phyloP scores from a whole-genome alignment of 2,329 filamentous ascomycete species.

The Phialophora expanda region DNA sequence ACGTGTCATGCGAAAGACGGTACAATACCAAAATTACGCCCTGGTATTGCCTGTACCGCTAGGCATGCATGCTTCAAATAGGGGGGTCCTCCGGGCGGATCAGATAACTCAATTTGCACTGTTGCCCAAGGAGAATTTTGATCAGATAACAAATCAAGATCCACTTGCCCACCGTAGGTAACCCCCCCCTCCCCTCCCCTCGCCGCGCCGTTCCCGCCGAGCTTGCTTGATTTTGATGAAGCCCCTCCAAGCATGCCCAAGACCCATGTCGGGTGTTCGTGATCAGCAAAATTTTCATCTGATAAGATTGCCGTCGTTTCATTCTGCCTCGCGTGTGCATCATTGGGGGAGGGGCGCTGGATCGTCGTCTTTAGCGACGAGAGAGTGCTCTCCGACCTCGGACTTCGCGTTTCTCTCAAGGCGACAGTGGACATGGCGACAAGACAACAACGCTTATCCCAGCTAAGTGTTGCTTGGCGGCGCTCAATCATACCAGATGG shows the following conservation, averaged over 20 bases:
- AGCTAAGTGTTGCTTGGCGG: too few relatives aligned
- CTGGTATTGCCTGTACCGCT: background rate
- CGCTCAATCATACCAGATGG: too few relatives aligned
- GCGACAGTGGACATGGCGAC: background rate
- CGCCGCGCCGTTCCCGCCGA: background rate
- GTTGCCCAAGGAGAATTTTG: background rate
- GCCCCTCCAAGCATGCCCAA: background rate
- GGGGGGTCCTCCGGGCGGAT: background rate
- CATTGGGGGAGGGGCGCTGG: background rate
- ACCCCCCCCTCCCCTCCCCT: too few relatives aligned
- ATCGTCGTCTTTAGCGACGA: background rate
- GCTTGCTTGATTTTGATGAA: background rate
- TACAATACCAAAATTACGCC: background rate
- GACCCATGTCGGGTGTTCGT: background rate
- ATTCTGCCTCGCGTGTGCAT: background rate
- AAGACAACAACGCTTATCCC: background rate
- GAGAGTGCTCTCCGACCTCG: background rate
- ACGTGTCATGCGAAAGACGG: too few relatives aligned
- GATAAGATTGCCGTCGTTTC: conserved; percentile 26
- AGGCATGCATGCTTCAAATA: too few relatives aligned
- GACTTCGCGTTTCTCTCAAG: background rate
- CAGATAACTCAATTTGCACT: background rate
- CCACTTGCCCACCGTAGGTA: background rate
- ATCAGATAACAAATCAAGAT: background rate
- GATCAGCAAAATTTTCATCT: conserved; percentile 33